Percentiles rank a stretch among this genome's conserved stretches.
Conservation (phyloP, 176 grass and related monocot species). For the Metroxylon sagu region DNA sequence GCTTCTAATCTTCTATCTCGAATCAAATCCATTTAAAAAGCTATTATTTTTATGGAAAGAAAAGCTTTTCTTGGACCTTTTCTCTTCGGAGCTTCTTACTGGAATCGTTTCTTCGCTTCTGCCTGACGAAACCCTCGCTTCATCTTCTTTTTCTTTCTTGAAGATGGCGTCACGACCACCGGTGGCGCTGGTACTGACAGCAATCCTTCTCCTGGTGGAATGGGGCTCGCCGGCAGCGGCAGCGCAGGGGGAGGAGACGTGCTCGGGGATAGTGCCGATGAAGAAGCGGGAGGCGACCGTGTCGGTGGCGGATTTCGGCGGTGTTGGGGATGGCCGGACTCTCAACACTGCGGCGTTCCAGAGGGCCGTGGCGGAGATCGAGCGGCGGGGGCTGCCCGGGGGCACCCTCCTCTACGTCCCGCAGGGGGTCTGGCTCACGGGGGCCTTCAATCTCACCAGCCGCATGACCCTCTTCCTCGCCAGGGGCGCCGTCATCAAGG, state of each 20-base stretch:
- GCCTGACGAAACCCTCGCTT: too few species aligned
- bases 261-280: conserved; percentile 14
- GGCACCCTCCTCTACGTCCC: conserved; percentile 10
- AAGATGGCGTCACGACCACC: too few species aligned
- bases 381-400: neutral
- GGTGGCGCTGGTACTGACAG: neutral
- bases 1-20: too few species aligned
- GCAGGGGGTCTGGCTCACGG: conserved; percentile 12
- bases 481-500: conserved; percentile 8
- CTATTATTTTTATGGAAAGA: too few species aligned
- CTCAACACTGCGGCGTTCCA: conserved; percentile 13
- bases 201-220: neutral
- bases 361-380: neutral
- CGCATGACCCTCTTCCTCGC: conserved; percentile 15
- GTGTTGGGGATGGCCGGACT: conserved; percentile 1
- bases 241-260: conserved; percentile 7
- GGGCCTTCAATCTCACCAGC: conserved; percentile 16
- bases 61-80: too few species aligned
- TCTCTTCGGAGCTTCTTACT: too few species aligned
- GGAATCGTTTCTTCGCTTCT: too few species aligned
- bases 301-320: conserved; percentile 6
- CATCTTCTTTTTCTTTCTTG: too few species aligned
- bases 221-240: neutral
- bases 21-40: too few species aligned
- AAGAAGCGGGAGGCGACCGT: neutral